Evolutionary conservation across 2,329 filamentous ascomycete species (phyloP), one percentile per base, ranked within the genome.

Genomic region (Paecilomyces fulvus): DNA sequence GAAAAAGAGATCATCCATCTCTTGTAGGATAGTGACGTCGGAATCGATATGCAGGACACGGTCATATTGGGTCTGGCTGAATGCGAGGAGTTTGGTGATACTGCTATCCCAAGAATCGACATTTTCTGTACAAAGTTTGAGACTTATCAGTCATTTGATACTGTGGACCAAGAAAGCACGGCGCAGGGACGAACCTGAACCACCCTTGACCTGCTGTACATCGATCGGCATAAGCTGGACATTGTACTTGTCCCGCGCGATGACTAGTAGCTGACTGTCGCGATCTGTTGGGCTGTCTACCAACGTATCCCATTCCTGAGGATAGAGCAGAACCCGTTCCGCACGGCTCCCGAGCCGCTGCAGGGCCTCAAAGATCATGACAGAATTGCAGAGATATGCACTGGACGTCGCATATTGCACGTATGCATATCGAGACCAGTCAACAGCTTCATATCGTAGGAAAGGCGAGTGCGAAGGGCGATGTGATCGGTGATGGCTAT

Each of bases 1-100:
- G 28, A 86, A 79, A 71, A 90, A 90, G 0, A 90, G 77, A 55
- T 89, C 86, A 62, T 90, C 87, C 77, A 90, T 80, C 21, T 77
- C 71, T 58, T 84, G 76, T 3, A 87, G 77, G 2, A 90, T 72
- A 1, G 81, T 81, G 21, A 82, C 77, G 64, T 90, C 86, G 8
- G 84, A 86, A 67, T 89, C 82, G 50, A 85, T 70, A 53, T 79
- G 75, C 31, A 85, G 74, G 21, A 84, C 75, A 43, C 82, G 77
- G 20, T 78, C 70, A 66, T 88, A 89, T 55, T 84, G 77, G 0
- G 81, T 82, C 54, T 87, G 82, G 57, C 85, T 85, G 66, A 88
- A 89, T 1, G 85, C 83, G 20, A 87, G 77, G 31, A 88, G 79
- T 66, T 90, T 89, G 21, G 84, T 86, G 63, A 83, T 84, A 2